A percentile compares a stretch with the other conserved stretches of the same genome.
These are phyloP conservation scores for Sporothrix brunneoviolacea DNA, from an alignment of 2,329 filamentous ascomycete genomes.

Conservation along the genomic window DNA sequence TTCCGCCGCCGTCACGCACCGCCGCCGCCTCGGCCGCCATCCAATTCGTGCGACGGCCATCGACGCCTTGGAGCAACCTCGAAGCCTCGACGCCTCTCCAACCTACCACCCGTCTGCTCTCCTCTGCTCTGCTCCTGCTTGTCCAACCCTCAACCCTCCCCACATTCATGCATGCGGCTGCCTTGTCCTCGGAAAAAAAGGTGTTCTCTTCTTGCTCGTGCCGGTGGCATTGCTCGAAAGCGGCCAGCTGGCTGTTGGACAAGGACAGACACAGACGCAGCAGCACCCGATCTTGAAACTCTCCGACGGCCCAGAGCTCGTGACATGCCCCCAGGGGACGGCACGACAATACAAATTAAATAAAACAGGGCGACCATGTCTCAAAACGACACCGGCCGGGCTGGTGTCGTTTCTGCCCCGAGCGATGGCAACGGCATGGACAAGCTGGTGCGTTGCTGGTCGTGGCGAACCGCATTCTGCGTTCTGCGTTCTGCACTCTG, in stretches of 20 bases:
- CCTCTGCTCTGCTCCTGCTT: neutral
- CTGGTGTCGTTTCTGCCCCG: conserved; percentile 49
- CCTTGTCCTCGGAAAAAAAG: neutral
- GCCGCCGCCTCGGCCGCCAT: neutral
- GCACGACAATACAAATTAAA: neutral
- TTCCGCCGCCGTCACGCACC: too few relatives aligned
- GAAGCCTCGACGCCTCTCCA: neutral
- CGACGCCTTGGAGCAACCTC: neutral
- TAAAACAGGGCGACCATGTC: conserved; percentile 12
- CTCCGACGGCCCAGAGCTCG: neutral
- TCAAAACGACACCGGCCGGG: conserved; percentile 40
- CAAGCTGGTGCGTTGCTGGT: conserved; percentile 46
- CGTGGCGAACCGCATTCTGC: too few relatives aligned
- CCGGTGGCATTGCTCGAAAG: neutral
- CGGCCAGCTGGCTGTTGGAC: neutral
- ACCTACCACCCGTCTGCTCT: neutral
- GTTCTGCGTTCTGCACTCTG: too few relatives aligned
- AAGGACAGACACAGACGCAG: neutral
- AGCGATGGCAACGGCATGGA: conserved; percentile 48
- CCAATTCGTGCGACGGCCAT: neutral
- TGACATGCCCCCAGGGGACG: neutral
- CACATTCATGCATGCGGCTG: neutral
- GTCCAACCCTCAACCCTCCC: neutral
- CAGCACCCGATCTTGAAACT: neutral
- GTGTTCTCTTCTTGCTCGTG: too few relatives aligned